Conservation (phyloP, 257 asterid species). For the Solanum habrochaites region DNA sequence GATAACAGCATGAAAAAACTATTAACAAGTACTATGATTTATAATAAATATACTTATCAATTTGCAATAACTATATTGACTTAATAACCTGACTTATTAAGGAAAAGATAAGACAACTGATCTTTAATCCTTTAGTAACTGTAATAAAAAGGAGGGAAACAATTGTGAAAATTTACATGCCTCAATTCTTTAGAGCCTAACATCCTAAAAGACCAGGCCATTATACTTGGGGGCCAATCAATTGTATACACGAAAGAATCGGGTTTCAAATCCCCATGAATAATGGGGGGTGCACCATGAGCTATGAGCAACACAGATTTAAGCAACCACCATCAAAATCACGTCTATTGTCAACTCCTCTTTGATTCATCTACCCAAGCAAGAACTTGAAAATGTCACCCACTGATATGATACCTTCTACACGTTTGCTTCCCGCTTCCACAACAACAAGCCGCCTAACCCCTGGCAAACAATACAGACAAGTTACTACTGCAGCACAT, state of each 20-base stretch:
- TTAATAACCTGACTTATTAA: not conserved
- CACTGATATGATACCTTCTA: slow-evolving; percentile 68
- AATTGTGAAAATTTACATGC: slow-evolving; percentile 12
- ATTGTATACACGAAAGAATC: slow-evolving; percentile 26
- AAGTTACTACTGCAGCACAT: not conserved
- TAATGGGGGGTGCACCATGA: slow-evolving; percentile 7
- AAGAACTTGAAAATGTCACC: slow-evolving; percentile 72
- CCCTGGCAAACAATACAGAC: slow-evolving; percentile 33
- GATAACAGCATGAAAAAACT: not conserved
- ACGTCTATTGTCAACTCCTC: not conserved
- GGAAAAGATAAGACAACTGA: slow-evolving; percentile 1
- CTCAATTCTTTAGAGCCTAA: slow-evolving; percentile 10
- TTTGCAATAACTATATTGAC: not conserved
- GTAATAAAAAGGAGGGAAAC: not conserved
- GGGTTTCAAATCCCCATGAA: not conserved
- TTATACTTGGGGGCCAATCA: slow-evolving; percentile 21
- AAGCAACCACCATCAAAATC: not conserved
- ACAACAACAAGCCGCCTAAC: slow-evolving; percentile 74
- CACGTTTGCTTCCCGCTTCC: slow-evolving; percentile 95
- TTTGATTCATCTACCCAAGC: slow-evolving; percentile 30
- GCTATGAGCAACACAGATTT: not conserved
- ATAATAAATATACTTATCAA: not conserved
- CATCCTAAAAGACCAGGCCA: slow-evolving; percentile 27
- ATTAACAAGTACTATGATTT: not conserved
- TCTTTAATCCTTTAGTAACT: not conserved